A percentile compares a stretch with the other conserved stretches of the same genome.
phyloP scores from a whole-genome alignment of 768 basidiomycete species.

The Leccinum subtestaceum region DNA sequence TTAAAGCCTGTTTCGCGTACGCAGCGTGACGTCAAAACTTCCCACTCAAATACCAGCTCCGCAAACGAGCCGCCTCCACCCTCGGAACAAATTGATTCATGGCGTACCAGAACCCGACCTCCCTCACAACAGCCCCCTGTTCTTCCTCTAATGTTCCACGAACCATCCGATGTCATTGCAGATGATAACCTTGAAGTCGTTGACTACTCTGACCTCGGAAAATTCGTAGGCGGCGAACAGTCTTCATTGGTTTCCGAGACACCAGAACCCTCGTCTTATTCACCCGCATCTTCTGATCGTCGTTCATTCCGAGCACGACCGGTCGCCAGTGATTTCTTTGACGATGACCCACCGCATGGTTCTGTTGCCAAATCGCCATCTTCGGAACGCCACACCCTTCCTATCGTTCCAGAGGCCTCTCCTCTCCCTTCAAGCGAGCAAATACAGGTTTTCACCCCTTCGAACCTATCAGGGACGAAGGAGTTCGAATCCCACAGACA shows the following conservation, averaged over 20 bases:
- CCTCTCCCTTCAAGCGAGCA: constrained; percentile 9
- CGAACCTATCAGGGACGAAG: constrained; percentile 10
- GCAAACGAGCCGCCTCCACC: constrained; percentile 29
- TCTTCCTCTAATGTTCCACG: constrained; percentile 35
- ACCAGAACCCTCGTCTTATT: constrained; percentile 19
- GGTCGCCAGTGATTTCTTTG: constrained; percentile 72
- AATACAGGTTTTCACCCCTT: not conserved
- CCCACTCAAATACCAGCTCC: constrained; percentile 2
- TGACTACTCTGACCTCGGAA: constrained; percentile 75
- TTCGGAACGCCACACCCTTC: constrained; percentile 16
- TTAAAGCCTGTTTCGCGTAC: constrained; percentile 28
- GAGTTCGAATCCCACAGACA: constrained; percentile 20
- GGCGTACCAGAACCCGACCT: constrained; percentile 52
- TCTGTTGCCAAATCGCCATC: constrained; percentile 39
- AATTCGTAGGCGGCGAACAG: constrained; percentile 51
- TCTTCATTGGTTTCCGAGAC: constrained; percentile 4
- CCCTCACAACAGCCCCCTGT: constrained; percentile 29
- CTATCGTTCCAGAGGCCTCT: constrained; percentile 17
- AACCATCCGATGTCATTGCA: constrained; percentile 39
- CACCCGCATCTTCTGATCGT: constrained; percentile 18
- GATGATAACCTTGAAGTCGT: constrained; percentile 75
- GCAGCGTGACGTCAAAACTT: constrained; percentile 13
- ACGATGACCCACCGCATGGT: constrained; percentile 39
- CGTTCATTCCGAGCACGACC: constrained; percentile 41
- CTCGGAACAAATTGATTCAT: constrained; percentile 51